Evolutionary conservation across 176 grass and related monocot species (phyloP).

Genomic region (Themeda triandra): DNA sequence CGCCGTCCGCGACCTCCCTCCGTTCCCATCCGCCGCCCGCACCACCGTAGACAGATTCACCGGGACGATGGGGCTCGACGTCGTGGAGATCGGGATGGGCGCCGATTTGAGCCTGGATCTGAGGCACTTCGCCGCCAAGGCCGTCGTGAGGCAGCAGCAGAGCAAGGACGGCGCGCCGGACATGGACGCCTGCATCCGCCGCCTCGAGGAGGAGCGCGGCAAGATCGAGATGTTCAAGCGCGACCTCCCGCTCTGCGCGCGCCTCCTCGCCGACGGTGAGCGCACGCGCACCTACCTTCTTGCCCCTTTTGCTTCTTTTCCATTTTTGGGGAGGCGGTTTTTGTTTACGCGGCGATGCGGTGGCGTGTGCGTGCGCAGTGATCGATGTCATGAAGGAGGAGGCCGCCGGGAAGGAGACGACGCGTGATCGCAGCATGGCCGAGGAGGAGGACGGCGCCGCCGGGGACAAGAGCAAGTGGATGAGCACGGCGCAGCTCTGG

Average conservation of each 20-base stretch:
- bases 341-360: constrained; percentile 15
- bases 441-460: constrained; percentile 18
- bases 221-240: constrained; percentile 87
- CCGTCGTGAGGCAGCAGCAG: constrained; percentile 36
- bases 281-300: not conserved
- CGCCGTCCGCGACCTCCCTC: not conserved
- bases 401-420: constrained; percentile 23
- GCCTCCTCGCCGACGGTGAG: constrained; percentile 66
- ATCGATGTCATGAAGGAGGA: constrained; percentile 81
- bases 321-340: not conserved
- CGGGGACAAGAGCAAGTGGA: constrained; percentile 82
- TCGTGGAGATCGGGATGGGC: constrained; percentile 47
- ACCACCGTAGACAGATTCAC: not conserved
- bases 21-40: constrained; percentile 6
- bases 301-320: not conserved
- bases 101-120: constrained; percentile 61
- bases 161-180: constrained; percentile 27
- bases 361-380: constrained; percentile 40
- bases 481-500: constrained; percentile 95
- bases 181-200: constrained; percentile 53
- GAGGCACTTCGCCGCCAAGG: constrained; percentile 50
- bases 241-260: constrained; percentile 75
- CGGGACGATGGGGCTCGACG: constrained; percentile 37
- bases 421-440: not conserved
- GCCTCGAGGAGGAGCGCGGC: constrained; percentile 66